Percentiles rank a stretch among this genome's conserved stretches.
Evolutionary conservation across 1,284 basidiomycete genomes (phyloP).

Genomic region (Vanrija sp.): DNA sequence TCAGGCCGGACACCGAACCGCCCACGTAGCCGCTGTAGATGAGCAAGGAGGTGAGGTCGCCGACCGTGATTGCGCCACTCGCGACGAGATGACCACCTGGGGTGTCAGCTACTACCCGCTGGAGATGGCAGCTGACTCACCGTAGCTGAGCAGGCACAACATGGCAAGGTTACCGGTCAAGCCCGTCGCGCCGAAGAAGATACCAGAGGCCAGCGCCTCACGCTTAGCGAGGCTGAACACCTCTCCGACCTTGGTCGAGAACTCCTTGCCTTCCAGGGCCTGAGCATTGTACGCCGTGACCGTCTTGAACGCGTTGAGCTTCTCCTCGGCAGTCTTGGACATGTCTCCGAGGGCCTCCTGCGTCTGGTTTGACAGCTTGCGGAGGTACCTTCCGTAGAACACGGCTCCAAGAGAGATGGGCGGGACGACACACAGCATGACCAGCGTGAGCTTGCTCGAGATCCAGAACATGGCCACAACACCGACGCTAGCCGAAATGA

Average conservation of each 20-base stretch:
- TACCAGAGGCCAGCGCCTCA: slow-evolving; percentile 84
- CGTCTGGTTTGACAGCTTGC: slow-evolving; percentile 82
- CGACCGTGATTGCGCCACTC: slow-evolving; percentile 79
- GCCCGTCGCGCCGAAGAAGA: slow-evolving; percentile 89
- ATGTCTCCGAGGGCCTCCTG: slow-evolving; percentile 93
- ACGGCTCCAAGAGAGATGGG: slow-evolving; percentile 94
- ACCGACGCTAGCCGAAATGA: slow-evolving; percentile 85
- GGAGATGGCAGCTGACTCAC: slow-evolving; percentile 29
- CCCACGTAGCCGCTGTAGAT: slow-evolving; percentile 77
- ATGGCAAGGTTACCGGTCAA: slow-evolving; percentile 94
- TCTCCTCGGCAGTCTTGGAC: slow-evolving; percentile 88
- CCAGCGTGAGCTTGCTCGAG: slow-evolving; percentile 78
- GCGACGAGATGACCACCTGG: slow-evolving; percentile 74
- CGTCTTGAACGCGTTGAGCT: slow-evolving; percentile 86
- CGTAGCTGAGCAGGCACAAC: slow-evolving; percentile 85
- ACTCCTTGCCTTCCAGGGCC: slow-evolving; percentile 62
- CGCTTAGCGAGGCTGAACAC: slow-evolving; percentile 76
- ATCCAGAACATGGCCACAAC: slow-evolving; percentile 95
- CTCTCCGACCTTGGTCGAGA: slow-evolving; percentile 56
- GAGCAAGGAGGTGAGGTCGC: slow-evolving; percentile 82
- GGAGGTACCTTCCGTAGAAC: slow-evolving; percentile 91
- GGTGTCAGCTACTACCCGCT: too few species aligned
- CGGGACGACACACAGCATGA: slow-evolving; percentile 93
- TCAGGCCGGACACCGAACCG: slow-evolving; percentile 49
- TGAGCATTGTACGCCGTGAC: slow-evolving; percentile 83